These are phyloP conservation scores for Ambrosia trifida DNA, from an alignment of 129 eudicot species.

Conservation along the genomic window DNA sequence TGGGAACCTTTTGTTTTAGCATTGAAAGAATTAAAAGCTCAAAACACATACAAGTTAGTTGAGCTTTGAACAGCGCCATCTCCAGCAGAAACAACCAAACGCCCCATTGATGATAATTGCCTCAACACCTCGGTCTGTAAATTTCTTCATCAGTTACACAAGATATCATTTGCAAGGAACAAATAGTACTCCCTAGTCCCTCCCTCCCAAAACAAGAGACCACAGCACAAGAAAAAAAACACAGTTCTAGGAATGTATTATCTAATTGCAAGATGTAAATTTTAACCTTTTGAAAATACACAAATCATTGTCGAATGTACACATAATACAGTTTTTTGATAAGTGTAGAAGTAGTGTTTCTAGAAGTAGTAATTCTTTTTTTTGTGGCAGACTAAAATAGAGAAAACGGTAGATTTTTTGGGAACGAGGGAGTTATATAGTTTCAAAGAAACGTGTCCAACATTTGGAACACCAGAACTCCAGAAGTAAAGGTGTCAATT, in stretches of 20 bases:
- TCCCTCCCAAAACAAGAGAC: not conserved
- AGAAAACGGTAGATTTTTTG: not conserved
- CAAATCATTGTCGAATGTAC: not conserved
- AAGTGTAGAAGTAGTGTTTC: not conserved
- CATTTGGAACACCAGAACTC: not conserved
- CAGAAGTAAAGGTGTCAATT: not conserved
- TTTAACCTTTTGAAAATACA: not conserved
- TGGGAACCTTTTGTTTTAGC: slow-evolving; percentile 3
- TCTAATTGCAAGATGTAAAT: slow-evolving; percentile 3
- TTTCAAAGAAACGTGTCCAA: not conserved
- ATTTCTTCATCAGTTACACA: slow-evolving; percentile 10
- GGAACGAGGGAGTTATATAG: not conserved
- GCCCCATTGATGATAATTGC: slow-evolving; percentile 97
- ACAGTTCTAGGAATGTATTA: not conserved
- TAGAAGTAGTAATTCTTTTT: not conserved
- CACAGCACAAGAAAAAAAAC: not conserved
- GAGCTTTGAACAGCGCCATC: slow-evolving; percentile 82
- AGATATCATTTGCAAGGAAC: not conserved
- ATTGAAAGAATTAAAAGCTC: slow-evolving; percentile 6
- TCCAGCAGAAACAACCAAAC: slow-evolving; percentile 90
- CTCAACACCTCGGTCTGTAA: slow-evolving; percentile 83
- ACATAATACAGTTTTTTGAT: not conserved
- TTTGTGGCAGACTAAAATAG: not conserved
- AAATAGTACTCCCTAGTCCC: not conserved
- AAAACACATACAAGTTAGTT: slow-evolving; percentile 63